phyloP scores from a whole-genome alignment of 129 eudicot genomes.

The Lactuca saligna region DNA sequence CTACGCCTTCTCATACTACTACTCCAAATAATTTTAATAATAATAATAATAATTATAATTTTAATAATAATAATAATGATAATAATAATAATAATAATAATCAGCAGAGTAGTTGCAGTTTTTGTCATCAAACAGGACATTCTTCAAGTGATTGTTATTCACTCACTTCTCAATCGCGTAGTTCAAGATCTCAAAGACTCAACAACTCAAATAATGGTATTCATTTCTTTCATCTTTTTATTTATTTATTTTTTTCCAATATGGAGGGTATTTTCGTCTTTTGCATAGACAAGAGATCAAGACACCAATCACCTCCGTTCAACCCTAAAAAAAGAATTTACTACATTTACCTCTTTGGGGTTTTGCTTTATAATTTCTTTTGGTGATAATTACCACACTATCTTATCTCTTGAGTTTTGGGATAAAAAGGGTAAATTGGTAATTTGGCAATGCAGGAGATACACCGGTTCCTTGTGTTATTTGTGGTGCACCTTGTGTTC shows the following conservation, averaged over 20 bases:
- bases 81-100: constrained; percentile 2
- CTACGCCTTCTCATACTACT: constrained; percentile 26
- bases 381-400: too few relatives aligned
- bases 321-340: too few relatives aligned
- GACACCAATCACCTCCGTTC: too few relatives aligned
- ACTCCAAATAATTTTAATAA: not conserved
- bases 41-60: too few relatives aligned
- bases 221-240: not conserved
- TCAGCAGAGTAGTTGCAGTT: constrained; percentile 47
- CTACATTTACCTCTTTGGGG: too few relatives aligned
- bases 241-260: not conserved
- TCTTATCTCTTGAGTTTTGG: too few relatives aligned
- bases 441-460: constrained; percentile 39
- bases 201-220: constrained; percentile 49
- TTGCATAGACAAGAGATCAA: too few relatives aligned
- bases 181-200: constrained; percentile 45
- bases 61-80: constrained; percentile 2
- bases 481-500: constrained; percentile 62
- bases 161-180: constrained; percentile 54
- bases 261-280: too few relatives aligned
- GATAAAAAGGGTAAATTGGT: too few relatives aligned
- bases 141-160: constrained; percentile 64
- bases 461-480: constrained; percentile 59
- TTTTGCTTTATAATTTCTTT: too few relatives aligned
- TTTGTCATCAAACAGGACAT: constrained; percentile 68